Percentiles rank a stretch among this genome's conserved stretches.
Conservation (phyloP, 441 rosid species). For the Capsella rubella region DNA sequence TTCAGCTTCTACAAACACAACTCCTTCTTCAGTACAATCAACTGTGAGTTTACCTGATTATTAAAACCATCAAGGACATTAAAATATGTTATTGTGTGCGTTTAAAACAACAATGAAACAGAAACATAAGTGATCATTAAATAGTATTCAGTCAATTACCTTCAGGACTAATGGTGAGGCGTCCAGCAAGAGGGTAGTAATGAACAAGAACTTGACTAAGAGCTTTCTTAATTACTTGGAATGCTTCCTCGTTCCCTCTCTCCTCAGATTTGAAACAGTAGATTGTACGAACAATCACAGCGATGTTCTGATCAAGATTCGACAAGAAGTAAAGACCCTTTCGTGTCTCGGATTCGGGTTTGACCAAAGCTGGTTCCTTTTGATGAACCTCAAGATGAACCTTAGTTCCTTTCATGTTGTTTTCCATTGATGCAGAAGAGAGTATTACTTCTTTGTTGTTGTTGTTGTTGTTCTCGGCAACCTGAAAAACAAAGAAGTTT, state of each 20-base stretch:
- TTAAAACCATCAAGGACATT: constrained; percentile 23
- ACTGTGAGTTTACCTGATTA: constrained; percentile 64
- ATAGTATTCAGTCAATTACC: constrained; percentile 41
- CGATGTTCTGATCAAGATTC: constrained; percentile 85
- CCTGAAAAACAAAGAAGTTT: constrained; percentile 46
- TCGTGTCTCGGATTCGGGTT: constrained; percentile 72
- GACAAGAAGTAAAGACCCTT: constrained; percentile 83
- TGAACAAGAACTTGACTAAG: constrained; percentile 78
- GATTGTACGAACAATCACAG: constrained; percentile 72
- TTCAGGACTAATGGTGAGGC: constrained; percentile 75
- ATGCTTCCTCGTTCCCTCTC: constrained; percentile 69
- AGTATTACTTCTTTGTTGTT: constrained; percentile 41
- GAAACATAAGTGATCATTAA: background rate
- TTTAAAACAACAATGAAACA: background rate
- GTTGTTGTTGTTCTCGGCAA: constrained; percentile 51
- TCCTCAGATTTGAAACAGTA: constrained; percentile 78
- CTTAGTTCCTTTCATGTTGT: constrained; percentile 46
- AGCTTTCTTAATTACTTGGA: constrained; percentile 69
- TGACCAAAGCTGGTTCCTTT: constrained; percentile 62
- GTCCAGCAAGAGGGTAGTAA: constrained; percentile 89
- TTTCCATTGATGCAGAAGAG: constrained; percentile 47
- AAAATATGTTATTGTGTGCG: background rate
- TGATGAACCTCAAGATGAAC: constrained; percentile 62
- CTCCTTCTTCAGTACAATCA: constrained; percentile 84
- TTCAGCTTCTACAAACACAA: constrained; percentile 84